Conservation (phyloP, 768 basidiomycete genomes). For the Phlegmacium glaucopus region DNA sequence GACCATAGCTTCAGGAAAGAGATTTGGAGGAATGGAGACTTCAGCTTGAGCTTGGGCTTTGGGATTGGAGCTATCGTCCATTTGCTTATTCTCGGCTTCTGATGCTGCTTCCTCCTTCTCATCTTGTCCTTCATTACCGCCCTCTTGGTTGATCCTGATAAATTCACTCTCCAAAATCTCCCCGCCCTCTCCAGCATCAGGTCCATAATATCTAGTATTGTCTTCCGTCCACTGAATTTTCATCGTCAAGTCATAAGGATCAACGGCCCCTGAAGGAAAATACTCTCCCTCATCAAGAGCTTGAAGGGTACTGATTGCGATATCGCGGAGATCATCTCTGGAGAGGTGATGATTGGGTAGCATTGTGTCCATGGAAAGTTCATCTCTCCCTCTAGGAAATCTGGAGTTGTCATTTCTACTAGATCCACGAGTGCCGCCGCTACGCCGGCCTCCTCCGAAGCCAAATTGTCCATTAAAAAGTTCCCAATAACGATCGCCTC, state of each 20-base stretch:
- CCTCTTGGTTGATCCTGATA: too few relatives aligned
- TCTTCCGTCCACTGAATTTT: conserved; percentile 16
- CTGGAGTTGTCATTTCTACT: neutral
- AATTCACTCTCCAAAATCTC: too few relatives aligned
- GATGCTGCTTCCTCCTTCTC: neutral
- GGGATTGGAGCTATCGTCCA: neutral
- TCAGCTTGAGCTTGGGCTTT: too few relatives aligned
- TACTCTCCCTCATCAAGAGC: conserved; percentile 20
- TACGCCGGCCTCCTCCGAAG: too few relatives aligned
- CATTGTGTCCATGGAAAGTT: too few relatives aligned
- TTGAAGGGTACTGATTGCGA: conserved; percentile 16
- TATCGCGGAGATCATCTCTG: conserved; percentile 18
- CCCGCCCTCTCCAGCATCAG: conserved; percentile 8
- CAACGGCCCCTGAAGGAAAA: conserved; percentile 6
- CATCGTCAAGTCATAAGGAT: conserved; percentile 13
- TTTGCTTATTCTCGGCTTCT: neutral
- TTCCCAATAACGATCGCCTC: too few relatives aligned
- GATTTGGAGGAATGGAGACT: too few relatives aligned
- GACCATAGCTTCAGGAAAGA: conserved; percentile 8
- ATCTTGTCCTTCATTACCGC: too few relatives aligned
- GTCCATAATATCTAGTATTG: conserved; percentile 14
- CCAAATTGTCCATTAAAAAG: too few relatives aligned
- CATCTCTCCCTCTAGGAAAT: conserved; percentile 7
- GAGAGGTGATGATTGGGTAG: too few relatives aligned
- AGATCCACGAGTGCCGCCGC: too few relatives aligned